phyloP scores from a whole-genome alignment of 202 grass and related monocot species.

The Setaria viridis region DNA sequence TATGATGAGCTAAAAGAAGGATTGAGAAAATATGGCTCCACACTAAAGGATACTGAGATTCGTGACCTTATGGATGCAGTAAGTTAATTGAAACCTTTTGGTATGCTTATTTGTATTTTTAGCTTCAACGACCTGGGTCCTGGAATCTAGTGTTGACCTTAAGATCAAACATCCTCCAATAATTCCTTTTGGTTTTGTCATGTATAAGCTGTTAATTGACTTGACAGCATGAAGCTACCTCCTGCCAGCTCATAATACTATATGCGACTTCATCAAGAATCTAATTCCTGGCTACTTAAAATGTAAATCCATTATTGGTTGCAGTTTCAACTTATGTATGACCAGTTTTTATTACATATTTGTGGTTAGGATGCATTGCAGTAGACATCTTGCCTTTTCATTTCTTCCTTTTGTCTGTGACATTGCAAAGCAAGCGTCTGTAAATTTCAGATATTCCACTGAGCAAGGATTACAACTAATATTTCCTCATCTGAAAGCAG shows the following conservation, averaged over 20 bases:
- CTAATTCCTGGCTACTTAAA: conserved; percentile 7
- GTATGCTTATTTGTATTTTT: conserved; percentile 35
- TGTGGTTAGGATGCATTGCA: conserved; percentile 15
- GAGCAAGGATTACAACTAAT: conserved; percentile 16
- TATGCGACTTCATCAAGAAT: conserved; percentile 11
- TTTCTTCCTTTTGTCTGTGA: conserved; percentile 4
- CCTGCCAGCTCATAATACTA: conserved; percentile 12
- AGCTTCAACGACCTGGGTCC: conserved; percentile 25
- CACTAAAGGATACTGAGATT: conserved; percentile 91
- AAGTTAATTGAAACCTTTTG: conserved; percentile 51
- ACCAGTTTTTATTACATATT: conserved; percentile 8
- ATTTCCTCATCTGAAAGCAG: conserved; percentile 16
- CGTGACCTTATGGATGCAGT: conserved; percentile 96
- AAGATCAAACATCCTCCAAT: conserved; percentile 16
- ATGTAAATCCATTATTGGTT: neutral
- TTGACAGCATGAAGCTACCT: neutral
- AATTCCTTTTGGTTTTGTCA: neutral
- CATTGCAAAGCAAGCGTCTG: neutral
- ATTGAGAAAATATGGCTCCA: conserved; percentile 85
- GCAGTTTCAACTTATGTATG: conserved; percentile 13
- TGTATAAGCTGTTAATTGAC: conserved; percentile 21
- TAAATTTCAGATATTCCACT: conserved; percentile 11
- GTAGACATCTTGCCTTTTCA: conserved; percentile 26
- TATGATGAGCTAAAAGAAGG: conserved; percentile 94
- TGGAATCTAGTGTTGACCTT: conserved; percentile 22